Percentiles rank a stretch among this genome's conserved stretches.
These are phyloP conservation scores for Pterocarpus macrocarpus DNA, from an alignment of 306 rosid species.

Conservation along the genomic window DNA sequence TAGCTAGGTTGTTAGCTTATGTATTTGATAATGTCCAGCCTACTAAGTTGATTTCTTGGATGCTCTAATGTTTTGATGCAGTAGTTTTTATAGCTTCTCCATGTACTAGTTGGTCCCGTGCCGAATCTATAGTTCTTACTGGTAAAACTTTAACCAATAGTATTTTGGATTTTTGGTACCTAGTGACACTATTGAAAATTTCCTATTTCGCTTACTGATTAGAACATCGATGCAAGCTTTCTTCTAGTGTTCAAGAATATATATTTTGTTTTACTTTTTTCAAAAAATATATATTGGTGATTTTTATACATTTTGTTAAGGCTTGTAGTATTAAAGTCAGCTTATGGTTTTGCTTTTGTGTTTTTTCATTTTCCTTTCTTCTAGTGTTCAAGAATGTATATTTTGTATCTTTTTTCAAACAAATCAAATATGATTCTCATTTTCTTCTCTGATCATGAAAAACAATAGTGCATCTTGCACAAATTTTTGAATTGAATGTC, in stretches of 20 bases:
- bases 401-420: no score
- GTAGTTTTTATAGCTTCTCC: slow-evolving; percentile 13
- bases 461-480: no score
- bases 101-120: slow-evolving; percentile 8
- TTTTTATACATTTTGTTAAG: background rate
- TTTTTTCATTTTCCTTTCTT: background rate
- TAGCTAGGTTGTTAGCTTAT: slow-evolving; percentile 59
- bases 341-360: background rate
- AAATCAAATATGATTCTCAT: background rate
- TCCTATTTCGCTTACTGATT: background rate
- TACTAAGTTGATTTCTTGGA: slow-evolving; percentile 55
- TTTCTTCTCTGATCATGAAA: background rate
- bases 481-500: no score
- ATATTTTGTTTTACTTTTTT: background rate
- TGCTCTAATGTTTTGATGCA: background rate
- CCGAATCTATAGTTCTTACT: slow-evolving; percentile 34
- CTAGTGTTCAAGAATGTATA: background rate
- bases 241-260: background rate
- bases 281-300: background rate
- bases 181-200: background rate
- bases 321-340: background rate
- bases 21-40: slow-evolving; percentile 97
- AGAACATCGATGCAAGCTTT: background rate
- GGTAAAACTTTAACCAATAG: background rate
- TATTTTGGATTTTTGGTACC: background rate